These are phyloP conservation scores for Exophiala lecanii-corni DNA, from an alignment of 2,329 filamentous ascomycete genomes.

Conservation along the genomic window DNA sequence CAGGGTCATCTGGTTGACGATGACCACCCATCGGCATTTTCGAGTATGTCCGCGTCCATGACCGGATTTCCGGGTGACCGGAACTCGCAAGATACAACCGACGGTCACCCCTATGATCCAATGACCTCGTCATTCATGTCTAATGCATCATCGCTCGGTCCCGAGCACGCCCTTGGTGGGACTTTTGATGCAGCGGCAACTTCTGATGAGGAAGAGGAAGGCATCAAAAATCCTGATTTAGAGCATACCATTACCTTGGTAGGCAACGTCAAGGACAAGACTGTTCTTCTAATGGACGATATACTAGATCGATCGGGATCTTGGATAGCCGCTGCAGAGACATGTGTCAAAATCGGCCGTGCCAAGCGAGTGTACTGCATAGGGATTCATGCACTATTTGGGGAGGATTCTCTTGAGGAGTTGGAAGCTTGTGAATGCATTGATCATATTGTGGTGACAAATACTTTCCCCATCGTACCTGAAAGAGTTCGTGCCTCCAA, in stretches of 20 bases:
- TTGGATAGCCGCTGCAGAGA: conserved; percentile 93
- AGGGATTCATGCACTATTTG: conserved; percentile 93
- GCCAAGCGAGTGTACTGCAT: conserved; percentile 97
- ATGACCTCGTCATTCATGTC: conserved; percentile 83
- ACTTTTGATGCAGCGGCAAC: conserved; percentile 76
- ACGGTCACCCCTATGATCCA: conserved; percentile 63
- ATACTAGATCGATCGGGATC: conserved; percentile 98
- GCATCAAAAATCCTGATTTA: conserved; percentile 70
- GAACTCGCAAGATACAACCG: conserved; percentile 44
- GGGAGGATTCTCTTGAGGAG: conserved; percentile 80
- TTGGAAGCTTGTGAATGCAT: conserved; percentile 92
- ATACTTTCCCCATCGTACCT: conserved; percentile 87
- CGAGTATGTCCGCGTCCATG: conserved; percentile 58
- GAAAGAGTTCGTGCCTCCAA: conserved; percentile 64
- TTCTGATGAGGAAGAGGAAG: conserved; percentile 90
- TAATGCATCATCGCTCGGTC: conserved; percentile 67
- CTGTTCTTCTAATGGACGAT: conserved; percentile 93
- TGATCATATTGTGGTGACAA: conserved; percentile 89
- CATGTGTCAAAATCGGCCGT: conserved; percentile 80
- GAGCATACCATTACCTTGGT: conserved; percentile 98
- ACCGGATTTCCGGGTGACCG: conserved; percentile 48
- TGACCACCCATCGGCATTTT: conserved; percentile 74
- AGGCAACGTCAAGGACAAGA: conserved; percentile 80
- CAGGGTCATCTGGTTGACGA: conserved; percentile 96
- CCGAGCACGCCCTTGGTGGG: conserved; percentile 71